These are phyloP conservation scores for Aspergillus sp. DNA, from an alignment of 2,329 filamentous ascomycete species.

Conservation along the genomic window DNA sequence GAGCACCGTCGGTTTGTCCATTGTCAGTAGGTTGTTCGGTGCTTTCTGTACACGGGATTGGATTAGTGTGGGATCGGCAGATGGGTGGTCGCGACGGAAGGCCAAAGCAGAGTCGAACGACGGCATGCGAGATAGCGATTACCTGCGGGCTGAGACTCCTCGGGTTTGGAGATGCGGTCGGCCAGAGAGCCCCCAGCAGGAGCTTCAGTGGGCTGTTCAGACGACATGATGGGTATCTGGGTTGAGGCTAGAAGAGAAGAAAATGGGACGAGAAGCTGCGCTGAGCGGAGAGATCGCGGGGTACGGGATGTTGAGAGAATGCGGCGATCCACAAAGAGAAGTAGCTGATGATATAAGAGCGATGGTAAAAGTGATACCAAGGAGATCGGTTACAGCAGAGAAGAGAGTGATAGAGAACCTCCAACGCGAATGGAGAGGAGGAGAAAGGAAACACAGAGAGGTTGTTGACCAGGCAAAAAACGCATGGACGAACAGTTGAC, in stretches of 20 bases:
- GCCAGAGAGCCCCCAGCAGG: slow-evolving; percentile 43
- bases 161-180: slow-evolving; percentile 49
- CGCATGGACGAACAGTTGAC: too few relatives aligned
- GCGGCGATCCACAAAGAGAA: neutral
- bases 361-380: too few relatives aligned
- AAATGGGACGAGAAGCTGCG: neutral
- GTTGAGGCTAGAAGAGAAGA: slow-evolving; percentile 1
- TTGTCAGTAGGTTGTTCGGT: slow-evolving; percentile 15
- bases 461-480: too few relatives aligned
- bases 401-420: too few relatives aligned
- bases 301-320: neutral
- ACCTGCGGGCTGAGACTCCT: slow-evolving; percentile 29
- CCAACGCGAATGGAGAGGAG: too few relatives aligned
- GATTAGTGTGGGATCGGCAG: slow-evolving; percentile 17
- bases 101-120: slow-evolving; percentile 8
- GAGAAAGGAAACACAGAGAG: too few relatives aligned
- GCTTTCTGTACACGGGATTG: slow-evolving; percentile 4
- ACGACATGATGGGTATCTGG: slow-evolving; percentile 33
- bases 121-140: slow-evolving; percentile 18
- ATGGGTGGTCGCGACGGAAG: slow-evolving; percentile 12
- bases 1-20: slow-evolving; percentile 42
- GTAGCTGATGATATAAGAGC: neutral
- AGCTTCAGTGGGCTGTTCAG: slow-evolving; percentile 31
- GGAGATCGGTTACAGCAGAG: too few relatives aligned
- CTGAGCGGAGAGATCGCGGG: slow-evolving; percentile 7